Evolutionary conservation across 2,329 filamentous ascomycete genomes (phyloP).

Genomic region (Trichoderma breve): DNA sequence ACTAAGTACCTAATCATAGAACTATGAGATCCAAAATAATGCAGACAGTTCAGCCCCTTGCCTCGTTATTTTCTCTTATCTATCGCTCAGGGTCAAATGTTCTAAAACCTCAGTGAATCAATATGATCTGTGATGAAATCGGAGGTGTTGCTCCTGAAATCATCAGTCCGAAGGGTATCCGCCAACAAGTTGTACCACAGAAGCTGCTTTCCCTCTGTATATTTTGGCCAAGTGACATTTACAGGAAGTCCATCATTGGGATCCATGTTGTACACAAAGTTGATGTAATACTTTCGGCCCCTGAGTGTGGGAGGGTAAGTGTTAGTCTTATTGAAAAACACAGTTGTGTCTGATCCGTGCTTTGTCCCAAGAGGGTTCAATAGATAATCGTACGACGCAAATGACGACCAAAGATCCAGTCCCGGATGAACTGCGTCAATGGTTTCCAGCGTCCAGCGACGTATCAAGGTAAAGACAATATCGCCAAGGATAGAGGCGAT

Average conservation of each 20-base stretch:
- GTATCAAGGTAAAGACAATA: slow-evolving; percentile 68
- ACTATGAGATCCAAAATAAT: no score
- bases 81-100: no score
- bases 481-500: slow-evolving; percentile 74
- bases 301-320: slow-evolving; percentile 56
- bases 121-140: neutral
- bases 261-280: slow-evolving; percentile 67
- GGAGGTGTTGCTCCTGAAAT: neutral
- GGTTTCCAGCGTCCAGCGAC: slow-evolving; percentile 59
- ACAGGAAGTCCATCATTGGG: slow-evolving; percentile 57
- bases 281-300: slow-evolving; percentile 68
- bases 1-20: no score
- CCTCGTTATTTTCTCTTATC: no score
- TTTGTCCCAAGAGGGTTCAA: no score
- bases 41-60: no score
- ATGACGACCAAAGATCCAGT: slow-evolving; percentile 71
- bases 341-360: slow-evolving; percentile 63
- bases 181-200: slow-evolving; percentile 33
- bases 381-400: no score
- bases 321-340: slow-evolving; percentile 70
- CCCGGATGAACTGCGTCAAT: slow-evolving; percentile 47
- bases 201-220: no score
- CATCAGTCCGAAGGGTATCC: no score
- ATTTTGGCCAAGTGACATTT: slow-evolving; percentile 41
- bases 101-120: no score